Base-by-base conservation (phyloP, 768 basidiomycete species). In the Psilocybe tampanensis region DNA sequence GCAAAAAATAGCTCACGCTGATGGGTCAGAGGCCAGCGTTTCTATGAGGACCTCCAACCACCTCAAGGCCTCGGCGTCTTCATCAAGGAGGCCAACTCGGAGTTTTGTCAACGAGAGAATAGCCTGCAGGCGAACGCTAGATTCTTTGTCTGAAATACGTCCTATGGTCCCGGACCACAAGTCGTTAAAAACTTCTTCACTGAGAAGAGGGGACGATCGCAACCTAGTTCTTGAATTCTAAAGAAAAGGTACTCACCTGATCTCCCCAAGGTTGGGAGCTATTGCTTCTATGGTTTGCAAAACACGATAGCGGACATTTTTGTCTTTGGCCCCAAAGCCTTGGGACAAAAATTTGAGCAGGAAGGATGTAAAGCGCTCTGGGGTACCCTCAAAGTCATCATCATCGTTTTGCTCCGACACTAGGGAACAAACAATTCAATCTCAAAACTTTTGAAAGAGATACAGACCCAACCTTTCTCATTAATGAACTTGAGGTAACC, bases 271-370 rank as follows among this genome's bases (percentile, higher is more conserved):
- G 54, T 87, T 83, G 0, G 84, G 81, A 12, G 96, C 84, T 80
- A 94, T 88, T 63, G 90, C 87, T 0, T 89, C 84, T 13, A 92
- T 80, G n/a, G 86, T 73, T 52, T 90, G 88, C 2, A 92, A 76
- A 29, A 86, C 86, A 18, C 95, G 86, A 67, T 86, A 96, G 5
- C 95, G 83, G 36, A 92, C 86, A 42, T 78, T 80, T 73, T 95
- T 98, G 74, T 96, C 93, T 69, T 94, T 96, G 3, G 94, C 88
- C 17, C 76, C 64, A 70, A 94, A 93, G 2, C 94, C 95, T 56
- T 80, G 80, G 57, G 94, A 74, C 24, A 96, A 79, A 66, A 86
- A 86, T 21, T 76, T 76, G 33, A 94, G 76, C 11, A 94, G 74
- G 51, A 77, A 76, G 8, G 79, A 77, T 1, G 88, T 81, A 65